Evolutionary conservation across 495 filamentous ascomycete species (phyloP).

Genomic region (Neurospora tetrasperma): DNA sequence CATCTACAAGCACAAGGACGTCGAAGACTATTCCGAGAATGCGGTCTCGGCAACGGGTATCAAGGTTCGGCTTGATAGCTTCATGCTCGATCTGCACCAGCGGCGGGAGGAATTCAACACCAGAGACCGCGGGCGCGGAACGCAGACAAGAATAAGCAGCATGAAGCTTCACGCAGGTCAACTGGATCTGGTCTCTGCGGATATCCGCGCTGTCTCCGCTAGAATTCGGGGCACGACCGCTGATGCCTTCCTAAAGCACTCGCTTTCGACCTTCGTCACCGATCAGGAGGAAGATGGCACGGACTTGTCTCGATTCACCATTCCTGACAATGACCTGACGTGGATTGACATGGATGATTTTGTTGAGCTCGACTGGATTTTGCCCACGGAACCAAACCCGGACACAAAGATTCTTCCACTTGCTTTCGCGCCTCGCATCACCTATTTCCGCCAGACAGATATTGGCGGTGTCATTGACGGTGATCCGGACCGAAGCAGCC

Average conservation of each 20-base stretch:
- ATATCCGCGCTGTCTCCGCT: slow-evolving; percentile 88
- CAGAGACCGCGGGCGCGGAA: slow-evolving; percentile 57
- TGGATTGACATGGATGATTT: slow-evolving; percentile 99
- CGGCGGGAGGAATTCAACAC: slow-evolving; percentile 84
- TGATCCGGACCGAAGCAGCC: slow-evolving; percentile 63
- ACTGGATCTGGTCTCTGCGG: slow-evolving; percentile 82
- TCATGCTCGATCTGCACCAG: slow-evolving; percentile 94
- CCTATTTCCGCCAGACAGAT: slow-evolving; percentile 96
- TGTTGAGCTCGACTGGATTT: slow-evolving; percentile 91
- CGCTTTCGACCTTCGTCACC: slow-evolving; percentile 34
- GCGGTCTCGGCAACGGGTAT: slow-evolving; percentile 84
- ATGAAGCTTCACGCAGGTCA: slow-evolving; percentile 94
- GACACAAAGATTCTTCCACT: slow-evolving; percentile 88
- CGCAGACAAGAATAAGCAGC: slow-evolving; percentile 66
- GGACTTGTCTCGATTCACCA: slow-evolving; percentile 83
- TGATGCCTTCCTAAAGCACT: slow-evolving; percentile 60
- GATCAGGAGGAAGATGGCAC: slow-evolving; percentile 37
- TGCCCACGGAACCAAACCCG: slow-evolving; percentile 82
- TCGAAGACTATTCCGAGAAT: slow-evolving; percentile 71
- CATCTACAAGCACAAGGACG: slow-evolving; percentile 97
- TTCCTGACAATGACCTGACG: slow-evolving; percentile 83
- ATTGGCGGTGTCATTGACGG: slow-evolving; percentile 58
- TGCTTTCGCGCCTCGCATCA: slow-evolving; percentile 85
- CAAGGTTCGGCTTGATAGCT: slow-evolving; percentile 86
- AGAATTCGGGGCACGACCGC: slow-evolving; percentile 69